Percentiles rank a stretch among this genome's conserved stretches.
phyloP scores from a whole-genome alignment of 371 early-diverging fungal species.

The Mortierella sp. region DNA sequence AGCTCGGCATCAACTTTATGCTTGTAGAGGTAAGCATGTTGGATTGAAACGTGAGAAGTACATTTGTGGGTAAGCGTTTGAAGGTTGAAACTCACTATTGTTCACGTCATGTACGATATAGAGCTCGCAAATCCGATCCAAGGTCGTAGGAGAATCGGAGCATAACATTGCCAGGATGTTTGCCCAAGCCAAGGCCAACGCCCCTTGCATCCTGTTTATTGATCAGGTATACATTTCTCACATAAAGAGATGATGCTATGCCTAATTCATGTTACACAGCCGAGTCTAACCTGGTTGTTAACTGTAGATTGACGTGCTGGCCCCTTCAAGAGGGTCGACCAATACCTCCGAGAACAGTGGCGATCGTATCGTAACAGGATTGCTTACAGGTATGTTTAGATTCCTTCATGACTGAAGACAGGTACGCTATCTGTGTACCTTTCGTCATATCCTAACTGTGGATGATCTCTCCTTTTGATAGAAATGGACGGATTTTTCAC shows the following conservation, averaged over 20 bases:
- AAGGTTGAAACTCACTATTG: not conserved
- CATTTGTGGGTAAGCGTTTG: not conserved
- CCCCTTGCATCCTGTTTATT: constrained; percentile 89
- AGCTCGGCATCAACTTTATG: constrained; percentile 82
- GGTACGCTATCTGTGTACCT: not conserved
- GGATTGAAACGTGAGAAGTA: not conserved
- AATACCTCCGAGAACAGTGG: constrained; percentile 83
- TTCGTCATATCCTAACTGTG: not conserved
- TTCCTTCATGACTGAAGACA: not conserved
- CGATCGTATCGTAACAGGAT: constrained; percentile 85
- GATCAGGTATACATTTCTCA: constrained; percentile 71
- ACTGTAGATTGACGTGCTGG: constrained; percentile 77
- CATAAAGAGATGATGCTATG: not conserved
- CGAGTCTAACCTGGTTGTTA: not conserved
- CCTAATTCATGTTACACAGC: not conserved
- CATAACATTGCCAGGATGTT: constrained; percentile 81
- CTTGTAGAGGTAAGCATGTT: constrained; percentile 70
- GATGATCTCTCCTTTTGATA: constrained; percentile 23
- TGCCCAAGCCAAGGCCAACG: constrained; percentile 80
- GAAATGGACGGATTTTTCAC: constrained; percentile 89
- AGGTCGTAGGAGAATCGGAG: constrained; percentile 89
- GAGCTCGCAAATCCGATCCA: constrained; percentile 85
- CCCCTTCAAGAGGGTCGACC: constrained; percentile 78
- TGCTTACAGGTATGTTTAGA: constrained; percentile 75
- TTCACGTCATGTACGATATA: constrained; percentile 11